Evolutionary conservation across 176 grass and related monocot genomes (phyloP).

Genomic region (Luzula sylvatica): DNA sequence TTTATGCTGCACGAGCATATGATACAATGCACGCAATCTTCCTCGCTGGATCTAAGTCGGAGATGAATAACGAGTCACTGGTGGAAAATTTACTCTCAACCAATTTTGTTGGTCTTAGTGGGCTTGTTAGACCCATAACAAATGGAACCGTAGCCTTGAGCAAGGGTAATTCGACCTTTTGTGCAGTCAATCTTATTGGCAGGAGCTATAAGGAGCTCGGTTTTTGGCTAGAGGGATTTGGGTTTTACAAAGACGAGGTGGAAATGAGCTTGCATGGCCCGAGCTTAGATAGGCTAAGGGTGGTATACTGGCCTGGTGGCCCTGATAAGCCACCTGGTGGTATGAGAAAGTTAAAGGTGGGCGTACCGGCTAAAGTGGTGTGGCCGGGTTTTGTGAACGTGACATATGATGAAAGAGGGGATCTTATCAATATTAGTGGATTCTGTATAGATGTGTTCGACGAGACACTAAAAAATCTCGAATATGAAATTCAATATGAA

Average conservation of each 20-base stretch:
- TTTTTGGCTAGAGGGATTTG: constrained; percentile 23
- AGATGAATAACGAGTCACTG: background rate
- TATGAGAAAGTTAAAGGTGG: constrained; percentile 18
- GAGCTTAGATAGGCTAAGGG: background rate
- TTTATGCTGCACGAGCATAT: constrained; percentile 20
- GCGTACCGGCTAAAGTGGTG: background rate
- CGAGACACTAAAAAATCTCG: background rate
- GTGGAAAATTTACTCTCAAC: constrained; percentile 2
- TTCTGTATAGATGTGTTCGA: constrained; percentile 27
- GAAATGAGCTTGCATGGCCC: background rate
- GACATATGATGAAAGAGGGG: background rate
- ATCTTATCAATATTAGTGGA: background rate
- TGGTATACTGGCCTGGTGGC: constrained; percentile 28
- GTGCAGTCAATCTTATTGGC: constrained; percentile 23
- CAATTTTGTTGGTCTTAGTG: constrained; percentile 21
- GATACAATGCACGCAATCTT: constrained; percentile 15
- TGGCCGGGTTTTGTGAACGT: background rate
- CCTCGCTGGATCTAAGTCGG: background rate
- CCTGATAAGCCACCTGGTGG: constrained; percentile 1
- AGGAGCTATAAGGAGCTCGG: constrained; percentile 30
- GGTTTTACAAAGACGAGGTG: constrained; percentile 8
- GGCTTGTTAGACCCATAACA: background rate
- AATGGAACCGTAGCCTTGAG: background rate
- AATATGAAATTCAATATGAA: background rate
- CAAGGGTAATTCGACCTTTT: background rate